phyloP scores from a whole-genome alignment of 805 yeast genomes.

The Isabelozyma pseudorhagii region DNA sequence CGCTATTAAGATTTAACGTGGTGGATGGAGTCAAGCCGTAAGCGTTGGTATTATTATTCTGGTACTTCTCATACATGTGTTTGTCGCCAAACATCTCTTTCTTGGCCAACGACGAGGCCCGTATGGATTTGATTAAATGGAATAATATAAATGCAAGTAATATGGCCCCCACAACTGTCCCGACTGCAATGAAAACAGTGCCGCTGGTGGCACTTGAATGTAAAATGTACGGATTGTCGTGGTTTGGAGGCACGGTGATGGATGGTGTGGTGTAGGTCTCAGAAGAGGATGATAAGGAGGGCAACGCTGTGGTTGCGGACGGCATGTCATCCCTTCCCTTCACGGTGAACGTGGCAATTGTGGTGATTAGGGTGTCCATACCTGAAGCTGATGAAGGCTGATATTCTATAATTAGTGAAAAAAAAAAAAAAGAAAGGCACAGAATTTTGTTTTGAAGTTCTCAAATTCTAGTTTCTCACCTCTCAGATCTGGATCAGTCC shows the following conservation, averaged over 20 bases:
- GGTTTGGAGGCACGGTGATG: slow-evolving; percentile 55
- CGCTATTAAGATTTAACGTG: slow-evolving; percentile 6
- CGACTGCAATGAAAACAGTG: slow-evolving; percentile 81
- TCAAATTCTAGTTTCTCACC: neutral
- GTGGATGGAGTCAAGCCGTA: slow-evolving; percentile 19
- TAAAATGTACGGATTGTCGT: slow-evolving; percentile 62
- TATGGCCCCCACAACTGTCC: slow-evolving; percentile 61
- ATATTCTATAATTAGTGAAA: no score
- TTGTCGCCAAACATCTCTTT: slow-evolving; percentile 34
- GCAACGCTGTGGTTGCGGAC: slow-evolving; percentile 2
- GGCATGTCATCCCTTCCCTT: slow-evolving; percentile 6
- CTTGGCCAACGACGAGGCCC: slow-evolving; percentile 53
- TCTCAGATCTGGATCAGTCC: neutral
- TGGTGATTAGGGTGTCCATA: neutral
- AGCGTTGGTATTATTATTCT: slow-evolving; percentile 25
- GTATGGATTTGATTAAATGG: slow-evolving; percentile 46
- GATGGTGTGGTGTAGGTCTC: slow-evolving; percentile 42
- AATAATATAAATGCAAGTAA: slow-evolving; percentile 49
- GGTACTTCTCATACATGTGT: slow-evolving; percentile 28
- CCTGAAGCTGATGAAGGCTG: neutral
- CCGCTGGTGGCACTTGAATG: slow-evolving; percentile 58
- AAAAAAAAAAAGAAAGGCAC: neutral
- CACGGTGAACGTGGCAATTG: neutral
- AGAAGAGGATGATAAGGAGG: slow-evolving; percentile 13
- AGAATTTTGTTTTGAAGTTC: neutral